Conservation (phyloP, 345 rosid species). For the Eucalyptus curtisii region DNA sequence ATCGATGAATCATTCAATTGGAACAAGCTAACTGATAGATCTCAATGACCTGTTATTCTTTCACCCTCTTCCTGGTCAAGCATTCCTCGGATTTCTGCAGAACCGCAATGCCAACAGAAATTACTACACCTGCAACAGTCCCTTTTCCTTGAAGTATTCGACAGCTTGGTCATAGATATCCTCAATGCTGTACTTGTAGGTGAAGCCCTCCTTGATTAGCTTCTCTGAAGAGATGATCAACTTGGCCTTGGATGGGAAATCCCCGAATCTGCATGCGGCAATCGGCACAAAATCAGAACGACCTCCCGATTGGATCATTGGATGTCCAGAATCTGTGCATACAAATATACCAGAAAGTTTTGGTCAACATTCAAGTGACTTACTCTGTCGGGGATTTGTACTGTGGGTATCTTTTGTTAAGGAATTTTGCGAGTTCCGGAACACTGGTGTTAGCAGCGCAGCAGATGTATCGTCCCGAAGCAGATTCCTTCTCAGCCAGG, state of each 20-base stretch:
- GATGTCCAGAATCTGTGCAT: neutral
- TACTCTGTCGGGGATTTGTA: constrained; percentile 62
- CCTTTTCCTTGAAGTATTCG: constrained; percentile 37
- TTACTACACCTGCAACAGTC: constrained; percentile 13
- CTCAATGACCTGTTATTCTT: neutral
- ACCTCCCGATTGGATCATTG: neutral
- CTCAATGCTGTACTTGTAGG: constrained; percentile 51
- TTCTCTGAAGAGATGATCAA: constrained; percentile 54
- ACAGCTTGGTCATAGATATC: constrained; percentile 69
- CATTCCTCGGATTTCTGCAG: neutral
- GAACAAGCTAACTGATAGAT: neutral
- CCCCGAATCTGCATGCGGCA: constrained; percentile 45
- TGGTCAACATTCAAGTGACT: neutral
- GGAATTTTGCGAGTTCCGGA: constrained; percentile 53
- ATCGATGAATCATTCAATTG: neutral
- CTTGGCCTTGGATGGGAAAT: constrained; percentile 47
- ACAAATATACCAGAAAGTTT: neutral
- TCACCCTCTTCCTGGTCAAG: neutral
- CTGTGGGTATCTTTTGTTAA: constrained; percentile 50
- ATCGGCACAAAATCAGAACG: neutral
- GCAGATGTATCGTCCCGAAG: constrained; percentile 74
- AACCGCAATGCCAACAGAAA: neutral
- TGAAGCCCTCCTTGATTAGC: constrained; percentile 59
- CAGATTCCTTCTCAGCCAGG: constrained; percentile 69
- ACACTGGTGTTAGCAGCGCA: constrained; percentile 55